Evolutionary conservation across 2,329 filamentous ascomycete genomes (phyloP).

Genomic region (Clonostachys rhizophaga): DNA sequence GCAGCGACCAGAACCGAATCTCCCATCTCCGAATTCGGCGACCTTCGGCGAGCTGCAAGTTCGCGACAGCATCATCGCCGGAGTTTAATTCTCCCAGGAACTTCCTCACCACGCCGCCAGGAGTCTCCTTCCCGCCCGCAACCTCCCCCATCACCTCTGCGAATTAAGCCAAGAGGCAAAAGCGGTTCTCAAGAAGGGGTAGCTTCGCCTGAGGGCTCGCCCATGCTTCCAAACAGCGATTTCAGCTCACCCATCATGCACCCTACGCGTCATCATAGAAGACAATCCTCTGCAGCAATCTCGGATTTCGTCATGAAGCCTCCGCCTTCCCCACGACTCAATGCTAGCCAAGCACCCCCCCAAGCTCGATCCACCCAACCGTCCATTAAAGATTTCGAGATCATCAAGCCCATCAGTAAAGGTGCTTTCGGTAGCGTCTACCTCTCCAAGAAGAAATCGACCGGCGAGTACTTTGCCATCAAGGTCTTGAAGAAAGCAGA

Average conservation of each 20-base stretch:
- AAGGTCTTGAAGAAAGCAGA: conserved; percentile 99
- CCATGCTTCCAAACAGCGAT: conserved; percentile 78
- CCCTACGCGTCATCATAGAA: conserved; percentile 64
- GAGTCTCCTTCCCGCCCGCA: conserved; percentile 79
- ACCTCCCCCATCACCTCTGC: conserved; percentile 80
- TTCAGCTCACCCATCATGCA: conserved; percentile 69
- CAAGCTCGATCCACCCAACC: conserved; percentile 86
- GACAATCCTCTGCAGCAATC: conserved; percentile 86
- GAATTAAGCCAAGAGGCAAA: conserved; percentile 74
- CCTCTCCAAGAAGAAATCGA: conserved; percentile 96
- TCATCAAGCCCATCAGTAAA: conserved; percentile 99
- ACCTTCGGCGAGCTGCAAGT: conserved; percentile 70
- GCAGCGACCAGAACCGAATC: conserved; percentile 74
- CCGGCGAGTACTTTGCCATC: conserved; percentile 97
- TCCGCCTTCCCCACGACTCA: conserved; percentile 78
- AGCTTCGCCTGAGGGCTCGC: conserved; percentile 84
- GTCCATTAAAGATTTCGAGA: conserved; percentile 98
- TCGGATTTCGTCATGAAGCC: conserved; percentile 63
- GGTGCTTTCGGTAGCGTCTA: conserved; percentile 98
- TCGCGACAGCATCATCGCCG: conserved; percentile 79
- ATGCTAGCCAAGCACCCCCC: conserved; percentile 69
- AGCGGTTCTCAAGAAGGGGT: conserved; percentile 59
- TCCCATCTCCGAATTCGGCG: conserved; percentile 80
- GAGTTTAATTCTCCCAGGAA: conserved; percentile 76
- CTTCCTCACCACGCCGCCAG: conserved; percentile 77